Evolutionary conservation across 129 eudicot species (phyloP), one percentile per base, ranked within the genome.

Genomic region (Centella asiatica): DNA sequence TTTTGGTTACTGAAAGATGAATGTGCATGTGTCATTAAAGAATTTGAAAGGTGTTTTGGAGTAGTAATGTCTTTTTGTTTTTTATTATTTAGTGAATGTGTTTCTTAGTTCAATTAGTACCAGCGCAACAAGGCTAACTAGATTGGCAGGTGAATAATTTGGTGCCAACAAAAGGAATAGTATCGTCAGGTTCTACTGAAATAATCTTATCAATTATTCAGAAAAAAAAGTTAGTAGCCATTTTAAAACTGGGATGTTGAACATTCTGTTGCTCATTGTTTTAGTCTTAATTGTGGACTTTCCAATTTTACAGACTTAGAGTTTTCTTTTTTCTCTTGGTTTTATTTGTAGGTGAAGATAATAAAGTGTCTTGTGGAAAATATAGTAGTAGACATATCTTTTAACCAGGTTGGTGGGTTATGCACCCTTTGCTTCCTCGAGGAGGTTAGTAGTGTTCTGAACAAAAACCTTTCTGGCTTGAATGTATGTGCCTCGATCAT

Each of bases 341-440:
- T 58, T 20, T 65, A 40, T 70, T 66, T 78, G 47, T 78, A 93
- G 99, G 99, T 93, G 60, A 93, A 93, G 83, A 71, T 93, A 69
- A 83, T 93, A 39, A 93, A 93, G 71, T 93, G 99, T 58, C 92
- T 93, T 31, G 99, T 93, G 61, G 96, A 93, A 63, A 93, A 93
- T 52, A 93, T 93, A 62, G 96, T 93, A 62, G 99, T 93, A 11
- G 99, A 93, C 77, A 93, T 93, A 67, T 93, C 99, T 26, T 93
- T 93, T 83, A 83, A 88, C 70, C 99, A 93, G 80, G 80, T 93
- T 53, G 95, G 99, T 76, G 99, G 99, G 44, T 69, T 88, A 66
- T 93, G 99, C 71, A 93, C 99, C 57, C 96, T 93, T 66, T 93
- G 99, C 73, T 93, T 93, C 78, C 93, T 93, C 50, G 95, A 88